These are phyloP conservation scores for Aspergillus bertholletiae DNA, from an alignment of 495 filamentous ascomycete species.

Conservation along the genomic window DNA sequence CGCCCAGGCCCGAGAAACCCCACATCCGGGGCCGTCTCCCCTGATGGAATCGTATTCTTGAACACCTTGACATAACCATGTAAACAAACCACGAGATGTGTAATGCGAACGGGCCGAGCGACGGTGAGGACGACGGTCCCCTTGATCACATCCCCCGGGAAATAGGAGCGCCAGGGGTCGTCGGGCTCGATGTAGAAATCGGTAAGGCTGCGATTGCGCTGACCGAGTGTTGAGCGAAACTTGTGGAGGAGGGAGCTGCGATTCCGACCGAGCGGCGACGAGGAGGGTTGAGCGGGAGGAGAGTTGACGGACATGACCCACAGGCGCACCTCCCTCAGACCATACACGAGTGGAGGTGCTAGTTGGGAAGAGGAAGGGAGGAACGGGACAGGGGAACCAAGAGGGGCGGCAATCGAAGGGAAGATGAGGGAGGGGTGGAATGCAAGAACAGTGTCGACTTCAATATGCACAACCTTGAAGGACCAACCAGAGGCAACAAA, in stretches of 20 bases:
- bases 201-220: constrained; percentile 67
- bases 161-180: constrained; percentile 86
- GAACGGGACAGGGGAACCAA: not conserved
- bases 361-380: not conserved
- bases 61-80: constrained; percentile 88
- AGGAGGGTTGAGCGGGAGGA: constrained; percentile 31
- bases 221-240: constrained; percentile 57
- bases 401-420: not conserved
- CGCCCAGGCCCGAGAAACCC: constrained; percentile 49
- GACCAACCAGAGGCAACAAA: not conserved
- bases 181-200: constrained; percentile 76
- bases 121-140: constrained; percentile 80
- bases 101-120: constrained; percentile 78
- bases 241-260: constrained; percentile 53
- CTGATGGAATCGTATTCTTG: constrained; percentile 65
- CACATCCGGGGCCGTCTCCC: constrained; percentile 51
- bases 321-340: constrained; percentile 32
- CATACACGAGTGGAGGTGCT: constrained; percentile 25
- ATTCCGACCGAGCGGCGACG: constrained; percentile 41
- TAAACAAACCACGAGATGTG: constrained; percentile 82
- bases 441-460: not conserved
- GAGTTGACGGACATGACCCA: constrained; percentile 48
- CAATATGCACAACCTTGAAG: not conserved
- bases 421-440: not conserved
- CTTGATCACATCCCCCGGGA: constrained; percentile 59